Evolutionary conservation across 202 grass and related monocot species (phyloP), one percentile per base, ranked within the genome.

Genomic region (Brachypodium distachyon): DNA sequence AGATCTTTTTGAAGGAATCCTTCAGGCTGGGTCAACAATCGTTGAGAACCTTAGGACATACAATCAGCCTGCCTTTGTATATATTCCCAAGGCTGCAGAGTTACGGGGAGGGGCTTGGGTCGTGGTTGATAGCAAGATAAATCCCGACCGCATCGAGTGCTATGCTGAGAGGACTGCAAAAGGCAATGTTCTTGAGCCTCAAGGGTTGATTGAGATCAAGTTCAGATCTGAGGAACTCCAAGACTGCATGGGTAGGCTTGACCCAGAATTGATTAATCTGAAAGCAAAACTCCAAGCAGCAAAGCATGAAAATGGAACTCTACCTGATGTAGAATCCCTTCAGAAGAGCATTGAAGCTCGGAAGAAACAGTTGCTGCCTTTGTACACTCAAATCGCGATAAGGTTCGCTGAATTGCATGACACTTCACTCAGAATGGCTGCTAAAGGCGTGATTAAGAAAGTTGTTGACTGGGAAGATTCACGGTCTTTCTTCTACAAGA

Each of bases 1-100:
- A 77, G 91, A 94, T 67, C 82, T 94, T 16, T 94, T 94, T 88
- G 91, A 94, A 88, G 91, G 91, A 62, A 90, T 94, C 58, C 91
- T 94, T 77, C 91, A 94, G 82, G 91, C 91, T 66, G 91, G 91
- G 21, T 94, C 91, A 76, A 88, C 91, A 48, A 94, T 94, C 43
- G 87, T 94, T 54, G 87, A 94, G 72, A 94, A 94, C 72, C 77
- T 94, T 58, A 86, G 91, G 91, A 94, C 91, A 61, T 94, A 90
- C 61, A 94, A 90, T 76, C 91, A 94, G 54, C 91, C 91, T 50
- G 91, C 86, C 1, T 94, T 94, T 94, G 91, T 93, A 33, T 94
- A 94, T 59, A 94, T 94, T 49, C 91, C 91, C 54, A 94, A 86
- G 91, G 74, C 76, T 61, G 91, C 85, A 78, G 91, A 94, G 79